Conservation (phyloP, 2,329 filamentous ascomycete genomes). For the Exophiala bonariae region DNA sequence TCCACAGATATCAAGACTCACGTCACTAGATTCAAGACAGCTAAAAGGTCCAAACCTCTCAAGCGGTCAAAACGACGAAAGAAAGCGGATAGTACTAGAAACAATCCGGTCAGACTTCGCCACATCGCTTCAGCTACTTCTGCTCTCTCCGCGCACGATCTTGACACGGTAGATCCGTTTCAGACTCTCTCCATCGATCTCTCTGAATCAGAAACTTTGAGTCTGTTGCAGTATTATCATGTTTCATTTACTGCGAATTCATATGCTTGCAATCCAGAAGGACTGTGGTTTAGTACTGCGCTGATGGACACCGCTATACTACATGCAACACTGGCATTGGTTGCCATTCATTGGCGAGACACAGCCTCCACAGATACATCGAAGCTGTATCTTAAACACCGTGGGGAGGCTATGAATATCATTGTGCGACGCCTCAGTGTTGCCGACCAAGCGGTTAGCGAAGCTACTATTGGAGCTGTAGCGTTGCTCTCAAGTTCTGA, state of each 20-base stretch:
- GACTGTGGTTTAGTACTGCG: constrained; percentile 14
- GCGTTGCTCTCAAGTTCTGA: constrained; percentile 18
- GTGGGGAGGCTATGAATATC: constrained; percentile 17
- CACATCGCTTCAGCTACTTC: not conserved
- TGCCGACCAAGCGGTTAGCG: constrained; percentile 8
- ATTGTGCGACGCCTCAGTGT: constrained; percentile 9
- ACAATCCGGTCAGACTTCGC: not conserved
- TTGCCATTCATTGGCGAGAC: constrained; percentile 19
- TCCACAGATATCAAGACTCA: constrained; percentile 10
- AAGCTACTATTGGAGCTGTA: constrained; percentile 17
- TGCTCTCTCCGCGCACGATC: constrained; percentile 7
- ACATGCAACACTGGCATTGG: constrained; percentile 16
- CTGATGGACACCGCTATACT: constrained; percentile 20
- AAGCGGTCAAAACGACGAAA: not conserved
- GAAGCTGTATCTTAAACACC: constrained; percentile 17
- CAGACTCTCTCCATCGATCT: constrained; percentile 11
- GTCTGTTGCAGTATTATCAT: constrained; percentile 19
- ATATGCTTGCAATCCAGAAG: constrained; percentile 20
- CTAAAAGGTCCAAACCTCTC: not conserved
- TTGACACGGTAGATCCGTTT: constrained; percentile 15
- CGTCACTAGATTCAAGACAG: constrained; percentile 15
- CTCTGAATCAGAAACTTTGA: constrained; percentile 7
- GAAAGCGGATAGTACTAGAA: not conserved
- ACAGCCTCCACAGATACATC: constrained; percentile 11
- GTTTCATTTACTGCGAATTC: constrained; percentile 19